Conservation (phyloP, 768 basidiomycete genomes). For the Lactarius deliciosus region DNA sequence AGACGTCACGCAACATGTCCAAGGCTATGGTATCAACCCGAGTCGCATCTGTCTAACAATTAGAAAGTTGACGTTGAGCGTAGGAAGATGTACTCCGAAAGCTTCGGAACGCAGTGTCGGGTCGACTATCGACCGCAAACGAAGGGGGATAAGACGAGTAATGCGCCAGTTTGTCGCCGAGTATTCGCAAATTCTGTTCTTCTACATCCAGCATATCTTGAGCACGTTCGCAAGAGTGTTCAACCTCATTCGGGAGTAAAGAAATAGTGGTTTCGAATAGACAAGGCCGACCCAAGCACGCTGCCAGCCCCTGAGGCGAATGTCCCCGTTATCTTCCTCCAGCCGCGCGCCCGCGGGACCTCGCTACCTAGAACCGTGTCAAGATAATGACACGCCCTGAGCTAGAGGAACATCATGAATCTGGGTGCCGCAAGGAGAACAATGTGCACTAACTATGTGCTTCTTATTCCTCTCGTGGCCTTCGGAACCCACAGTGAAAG, state of each 20-base stretch:
- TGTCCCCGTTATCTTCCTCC: constrained; percentile 13
- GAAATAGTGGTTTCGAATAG: constrained; percentile 53
- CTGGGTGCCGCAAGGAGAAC: constrained; percentile 10
- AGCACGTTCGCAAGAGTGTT: constrained; percentile 33
- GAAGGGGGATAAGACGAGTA: constrained; percentile 51
- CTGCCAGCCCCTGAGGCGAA: constrained; percentile 34
- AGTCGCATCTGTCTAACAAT: constrained; percentile 30
- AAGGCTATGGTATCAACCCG: constrained; percentile 42
- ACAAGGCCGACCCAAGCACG: constrained; percentile 48
- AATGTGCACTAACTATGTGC: constrained; percentile 51
- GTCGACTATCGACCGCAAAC: constrained; percentile 55
- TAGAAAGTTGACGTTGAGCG: background rate
- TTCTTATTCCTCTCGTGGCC: constrained; percentile 56
- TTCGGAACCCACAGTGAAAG: constrained; percentile 60
- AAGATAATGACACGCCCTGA: constrained; percentile 44
- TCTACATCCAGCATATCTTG: constrained; percentile 47
- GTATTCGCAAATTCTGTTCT: constrained; percentile 34
- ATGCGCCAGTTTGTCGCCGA: constrained; percentile 40
- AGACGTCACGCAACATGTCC: constrained; percentile 38
- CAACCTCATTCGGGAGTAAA: constrained; percentile 40
- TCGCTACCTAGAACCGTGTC: constrained; percentile 29
- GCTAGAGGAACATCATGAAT: constrained; percentile 34
- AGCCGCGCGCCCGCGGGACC: constrained; percentile 12
- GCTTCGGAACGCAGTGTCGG: constrained; percentile 52
- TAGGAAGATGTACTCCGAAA: constrained; percentile 41